phyloP scores from a whole-genome alignment of 495 filamentous ascomycete genomes.

The Daldinia vernicosa region DNA sequence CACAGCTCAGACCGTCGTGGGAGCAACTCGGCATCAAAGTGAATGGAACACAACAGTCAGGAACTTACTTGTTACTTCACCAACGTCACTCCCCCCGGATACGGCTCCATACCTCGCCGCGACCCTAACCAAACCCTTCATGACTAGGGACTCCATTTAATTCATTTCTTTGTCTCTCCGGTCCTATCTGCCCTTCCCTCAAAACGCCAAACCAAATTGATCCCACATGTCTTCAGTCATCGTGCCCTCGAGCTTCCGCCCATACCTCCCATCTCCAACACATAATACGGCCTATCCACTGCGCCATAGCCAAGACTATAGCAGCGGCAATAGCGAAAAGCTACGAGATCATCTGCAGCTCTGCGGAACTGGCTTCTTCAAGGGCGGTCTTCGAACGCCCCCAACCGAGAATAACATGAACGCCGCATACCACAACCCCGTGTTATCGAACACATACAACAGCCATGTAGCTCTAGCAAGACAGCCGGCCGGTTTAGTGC shows the following conservation, averaged over 20 bases:
- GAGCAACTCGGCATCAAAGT: slow-evolving; percentile 26
- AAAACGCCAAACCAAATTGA: slow-evolving; percentile 24
- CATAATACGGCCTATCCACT: slow-evolving; percentile 17
- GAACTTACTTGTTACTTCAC: slow-evolving; percentile 32
- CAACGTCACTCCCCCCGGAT: slow-evolving; percentile 9
- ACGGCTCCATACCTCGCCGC: not conserved
- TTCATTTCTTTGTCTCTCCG: slow-evolving; percentile 19
- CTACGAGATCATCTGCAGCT: slow-evolving; percentile 16
- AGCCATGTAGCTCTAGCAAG: slow-evolving; percentile 48
- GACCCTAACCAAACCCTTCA: slow-evolving; percentile 12
- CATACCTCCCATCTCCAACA: slow-evolving; percentile 38
- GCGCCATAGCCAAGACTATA: slow-evolving; percentile 16
- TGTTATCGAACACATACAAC: slow-evolving; percentile 53
- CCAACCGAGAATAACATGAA: slow-evolving; percentile 60
- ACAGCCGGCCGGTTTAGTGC: slow-evolving; percentile 41
- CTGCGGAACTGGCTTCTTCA: slow-evolving; percentile 25
- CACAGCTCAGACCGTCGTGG: slow-evolving; percentile 16
- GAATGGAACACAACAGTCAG: slow-evolving; percentile 36
- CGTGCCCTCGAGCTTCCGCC: slow-evolving; percentile 39
- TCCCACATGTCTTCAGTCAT: slow-evolving; percentile 48
- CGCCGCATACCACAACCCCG: slow-evolving; percentile 57
- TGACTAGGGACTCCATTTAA: not conserved
- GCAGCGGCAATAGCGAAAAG: slow-evolving; percentile 10
- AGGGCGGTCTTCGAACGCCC: slow-evolving; percentile 59
- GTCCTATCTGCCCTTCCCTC: slow-evolving; percentile 10